Evolutionary conservation across 108 stramenopile species (phyloP), one percentile per base, ranked within the genome.

Genomic region (Cylindrotheca fusiformis): DNA sequence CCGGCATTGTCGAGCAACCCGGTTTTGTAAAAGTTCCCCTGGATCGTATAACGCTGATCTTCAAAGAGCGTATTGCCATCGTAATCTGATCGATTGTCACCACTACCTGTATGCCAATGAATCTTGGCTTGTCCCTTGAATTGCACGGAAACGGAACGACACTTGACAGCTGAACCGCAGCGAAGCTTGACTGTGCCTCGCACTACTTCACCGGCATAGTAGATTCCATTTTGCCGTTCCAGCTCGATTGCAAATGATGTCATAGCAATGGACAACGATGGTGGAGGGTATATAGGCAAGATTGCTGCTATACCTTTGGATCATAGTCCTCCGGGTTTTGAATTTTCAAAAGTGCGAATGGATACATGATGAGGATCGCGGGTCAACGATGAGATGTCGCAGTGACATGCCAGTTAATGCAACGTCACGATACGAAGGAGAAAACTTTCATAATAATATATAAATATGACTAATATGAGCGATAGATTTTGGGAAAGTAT

Each of bases 71-170:
- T 68, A 17, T 20, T 36, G 21, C 60, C 67, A 48, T 63, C 52
- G 45, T 61, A 69, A 57, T 69, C 68, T 1, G 1, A 29, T 20
- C 73, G 66, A 32, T 63, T 51, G 26, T 74, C 67, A 33, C 73
- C 73, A 8, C 14, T 21, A 20, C 73, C 73, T 32, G 65, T 61
- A 25, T 67, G 63, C 67, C 60, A 74, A 47, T 74, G 68, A 4
- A 58, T 33, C n/a, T 36, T 32, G 20, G 57, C 28, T 14, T 36
- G 33, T 6, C 57, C 57, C 17, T 58, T 58, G 14, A 58, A 24
- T 32, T 36, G 31, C n/a, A 55, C n/a, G 49, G 10, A 19, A 21
- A 50, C 10, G 49, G 49, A 10, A 10, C 49, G 49, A 50, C 49
- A 50, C 20, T 18, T 50, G n/a, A 58, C 31, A 23, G 57, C 29